Evolutionary conservation across 2,329 filamentous ascomycete genomes (phyloP).

Genomic region (Nemania serpens): DNA sequence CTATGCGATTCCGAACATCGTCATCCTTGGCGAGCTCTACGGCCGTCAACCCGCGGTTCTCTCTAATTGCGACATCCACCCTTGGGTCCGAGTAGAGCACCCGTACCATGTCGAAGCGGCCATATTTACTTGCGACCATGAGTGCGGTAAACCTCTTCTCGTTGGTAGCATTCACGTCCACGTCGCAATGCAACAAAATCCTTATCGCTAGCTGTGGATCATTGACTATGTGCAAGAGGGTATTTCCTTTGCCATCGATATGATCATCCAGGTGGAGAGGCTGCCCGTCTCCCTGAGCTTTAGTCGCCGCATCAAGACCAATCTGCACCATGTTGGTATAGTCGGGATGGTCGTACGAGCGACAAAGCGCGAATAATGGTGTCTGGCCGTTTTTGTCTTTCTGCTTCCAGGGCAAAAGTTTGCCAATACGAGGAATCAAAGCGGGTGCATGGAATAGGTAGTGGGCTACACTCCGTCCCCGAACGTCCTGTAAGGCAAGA

Average conservation of each 20-base stretch:
- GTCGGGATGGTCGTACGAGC: slow-evolving; percentile 90
- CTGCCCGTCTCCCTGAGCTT: slow-evolving; percentile 74
- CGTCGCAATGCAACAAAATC: slow-evolving; percentile 83
- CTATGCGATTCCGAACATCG: slow-evolving; percentile 93
- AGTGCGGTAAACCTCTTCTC: slow-evolving; percentile 93
- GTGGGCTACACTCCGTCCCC: slow-evolving; percentile 90
- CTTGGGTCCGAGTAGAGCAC: slow-evolving; percentile 85
- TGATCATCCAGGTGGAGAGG: slow-evolving; percentile 92
- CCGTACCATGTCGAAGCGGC: slow-evolving; percentile 89
- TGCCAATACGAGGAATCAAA: slow-evolving; percentile 77
- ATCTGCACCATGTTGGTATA: slow-evolving; percentile 87
- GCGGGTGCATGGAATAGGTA: slow-evolving; percentile 91
- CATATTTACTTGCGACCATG: slow-evolving; percentile 99
- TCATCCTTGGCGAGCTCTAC: slow-evolving; percentile 98
- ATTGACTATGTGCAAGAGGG: slow-evolving; percentile 92
- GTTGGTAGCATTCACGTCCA: slow-evolving; percentile 95
- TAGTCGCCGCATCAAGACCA: slow-evolving; percentile 74
- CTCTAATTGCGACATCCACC: slow-evolving; percentile 83
- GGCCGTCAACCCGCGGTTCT: slow-evolving; percentile 86
- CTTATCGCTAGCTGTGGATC: slow-evolving; percentile 76
- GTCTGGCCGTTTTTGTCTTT: slow-evolving; percentile 97
- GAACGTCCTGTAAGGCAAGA: slow-evolving; percentile 74
- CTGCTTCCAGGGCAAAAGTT: slow-evolving; percentile 82
- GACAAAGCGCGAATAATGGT: slow-evolving; percentile 91
- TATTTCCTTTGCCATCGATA: slow-evolving; percentile 90